Conservation (phyloP, 1,284 basidiomycete genomes). For the Sanghuangporus weigelae region DNA sequence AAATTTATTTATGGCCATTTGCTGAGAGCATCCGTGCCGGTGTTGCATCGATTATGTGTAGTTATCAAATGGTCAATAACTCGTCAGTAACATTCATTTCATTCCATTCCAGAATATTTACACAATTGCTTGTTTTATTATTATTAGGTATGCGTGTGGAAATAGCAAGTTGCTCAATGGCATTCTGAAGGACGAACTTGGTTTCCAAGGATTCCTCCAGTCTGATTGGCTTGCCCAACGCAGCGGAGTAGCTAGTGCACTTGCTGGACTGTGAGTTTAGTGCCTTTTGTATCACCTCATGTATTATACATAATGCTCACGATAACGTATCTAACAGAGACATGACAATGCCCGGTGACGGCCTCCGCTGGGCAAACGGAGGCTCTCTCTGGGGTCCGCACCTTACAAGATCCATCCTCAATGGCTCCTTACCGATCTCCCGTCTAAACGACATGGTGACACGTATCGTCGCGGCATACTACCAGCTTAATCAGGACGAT, state of each 20-base stretch:
- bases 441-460: slow-evolving; percentile 29
- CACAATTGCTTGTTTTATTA: neutral
- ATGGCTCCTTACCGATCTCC: slow-evolving; percentile 35
- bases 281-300: neutral
- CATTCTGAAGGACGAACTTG: slow-evolving; percentile 42
- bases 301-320: neutral
- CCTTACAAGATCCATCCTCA: slow-evolving; percentile 17
- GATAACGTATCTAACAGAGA: slow-evolving; percentile 8
- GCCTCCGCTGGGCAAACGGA: slow-evolving; percentile 17
- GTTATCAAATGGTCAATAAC: slow-evolving; percentile 44
- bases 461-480: slow-evolving; percentile 31
- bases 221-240: slow-evolving; percentile 26
- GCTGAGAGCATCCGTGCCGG: slow-evolving; percentile 41
- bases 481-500: slow-evolving; percentile 42
- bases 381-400: slow-evolving; percentile 16
- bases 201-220: slow-evolving; percentile 27
- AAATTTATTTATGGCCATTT: slow-evolving; percentile 38
- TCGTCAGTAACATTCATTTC: slow-evolving; percentile 26
- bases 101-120: too few species aligned
- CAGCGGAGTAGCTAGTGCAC: slow-evolving; percentile 16
- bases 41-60: slow-evolving; percentile 44
- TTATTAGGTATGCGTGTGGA: slow-evolving; percentile 34
- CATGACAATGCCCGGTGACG: slow-evolving; percentile 18
- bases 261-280: slow-evolving; percentile 13
- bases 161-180: slow-evolving; percentile 43